Evolutionary conservation across 2,329 filamentous ascomycete genomes (phyloP), one percentile per base, ranked within the genome.

Genomic region (Aspergillus persii): DNA sequence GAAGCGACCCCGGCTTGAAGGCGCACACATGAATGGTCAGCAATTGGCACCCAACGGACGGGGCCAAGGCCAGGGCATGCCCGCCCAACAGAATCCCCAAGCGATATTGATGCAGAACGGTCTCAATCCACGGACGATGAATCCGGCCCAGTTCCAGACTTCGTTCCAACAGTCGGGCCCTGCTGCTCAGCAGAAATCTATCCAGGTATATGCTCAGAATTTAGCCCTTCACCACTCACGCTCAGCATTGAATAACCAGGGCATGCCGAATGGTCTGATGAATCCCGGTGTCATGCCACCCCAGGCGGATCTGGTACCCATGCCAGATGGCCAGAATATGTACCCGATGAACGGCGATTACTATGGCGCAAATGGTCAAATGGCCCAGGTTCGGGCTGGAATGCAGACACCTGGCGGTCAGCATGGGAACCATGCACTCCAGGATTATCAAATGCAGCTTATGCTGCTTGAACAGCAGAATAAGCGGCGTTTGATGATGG

Each of bases 191-290:
- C 84, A 88, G 72, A 96, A 96, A 81, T 89, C 89, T 71, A 90
- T 96, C 76, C 88, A 92, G 77, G 88, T 91, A 75, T 96, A 96
- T 83, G 87, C 90, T 74, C 87, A 91, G 77, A 90, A 88, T 77
- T 84, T 96, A 74, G 87, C 89, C 77, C 87, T 92, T 77, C 90
- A 94, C 77, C 89, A 93, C 71, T 71, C 73, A 75, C 89, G 89
- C 77, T 79, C 89, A 91, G 82, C 82, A 77, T 89, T 95, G 84
- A 89, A 89, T 74, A 89, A 88, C 76, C 90, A 91, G 81, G 86
- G 86, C 75, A 89, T 93, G 84, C 87, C 87, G 67, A 91, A 87
- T 89, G 81, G 84, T 76, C 83, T 86, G 78, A 81, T 82, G 77
- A 86, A 82, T 77, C 85, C 69, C 63, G 88, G 86, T 66, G 74